Conservation (phyloP, 148 eudicot genomes). For the Rhododendron simsii region DNA sequence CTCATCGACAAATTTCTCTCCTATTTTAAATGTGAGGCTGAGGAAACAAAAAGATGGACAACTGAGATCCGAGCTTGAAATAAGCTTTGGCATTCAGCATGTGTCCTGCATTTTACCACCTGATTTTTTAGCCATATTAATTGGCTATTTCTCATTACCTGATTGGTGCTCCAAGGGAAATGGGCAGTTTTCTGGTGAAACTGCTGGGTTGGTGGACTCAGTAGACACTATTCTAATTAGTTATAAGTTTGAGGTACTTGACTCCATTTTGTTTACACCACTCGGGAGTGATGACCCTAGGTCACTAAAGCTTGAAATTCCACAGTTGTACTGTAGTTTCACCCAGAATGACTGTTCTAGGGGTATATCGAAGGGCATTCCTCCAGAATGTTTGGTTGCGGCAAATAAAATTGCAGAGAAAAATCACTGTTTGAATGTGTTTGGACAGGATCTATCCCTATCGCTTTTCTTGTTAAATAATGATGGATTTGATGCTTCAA, state of each 20-base stretch:
- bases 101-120: conserved; percentile 77
- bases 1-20: conserved; percentile 34
- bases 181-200: conserved; percentile 16
- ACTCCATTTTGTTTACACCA: conserved; percentile 57
- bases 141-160: conserved; percentile 78
- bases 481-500: conserved; percentile 19
- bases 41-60: conserved; percentile 32
- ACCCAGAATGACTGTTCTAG: conserved; percentile 39
- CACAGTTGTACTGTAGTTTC: conserved; percentile 51
- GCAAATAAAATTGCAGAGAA: conserved; percentile 36
- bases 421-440: conserved; percentile 54
- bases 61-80: conserved; percentile 37
- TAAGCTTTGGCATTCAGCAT: conserved; percentile 70
- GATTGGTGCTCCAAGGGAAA: conserved; percentile 48
- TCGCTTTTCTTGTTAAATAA: conserved; percentile 36
- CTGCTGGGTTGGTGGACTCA: conserved; percentile 12
- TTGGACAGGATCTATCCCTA: conserved; percentile 60
- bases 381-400: conserved; percentile 49
- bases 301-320: conserved; percentile 62
- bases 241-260: conserved; percentile 66
- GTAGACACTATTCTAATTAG: conserved; percentile 17
- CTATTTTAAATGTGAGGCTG: conserved; percentile 58
- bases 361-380: conserved; percentile 30
- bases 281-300: conserved; percentile 35
- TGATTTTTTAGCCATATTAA: conserved; percentile 63